Evolutionary conservation across 139 green algal species (phyloP).

Genomic region (Chlamydomonas incerta): DNA sequence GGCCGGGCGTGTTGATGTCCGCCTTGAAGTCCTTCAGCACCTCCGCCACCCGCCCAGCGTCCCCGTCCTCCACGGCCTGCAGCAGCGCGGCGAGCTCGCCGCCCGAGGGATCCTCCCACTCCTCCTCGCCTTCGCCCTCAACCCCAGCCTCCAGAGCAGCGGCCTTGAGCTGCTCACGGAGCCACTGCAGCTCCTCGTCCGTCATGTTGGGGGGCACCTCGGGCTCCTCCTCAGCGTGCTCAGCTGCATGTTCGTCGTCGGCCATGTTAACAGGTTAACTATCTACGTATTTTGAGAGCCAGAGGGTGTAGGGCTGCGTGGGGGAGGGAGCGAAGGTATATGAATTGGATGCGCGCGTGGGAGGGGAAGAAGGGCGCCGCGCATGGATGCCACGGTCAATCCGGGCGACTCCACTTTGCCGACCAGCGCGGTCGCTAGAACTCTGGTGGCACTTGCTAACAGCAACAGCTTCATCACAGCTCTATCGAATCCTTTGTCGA

Average conservation of each 20-base stretch:
- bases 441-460: too few species aligned
- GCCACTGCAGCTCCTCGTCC: constrained; percentile 20
- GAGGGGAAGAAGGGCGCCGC: too few species aligned
- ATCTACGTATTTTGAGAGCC: too few species aligned
- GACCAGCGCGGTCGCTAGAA: too few species aligned
- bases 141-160: not conserved
- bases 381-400: too few species aligned
- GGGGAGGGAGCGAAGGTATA: too few species aligned
- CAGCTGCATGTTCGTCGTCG: not conserved
- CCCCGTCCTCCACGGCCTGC: constrained; percentile 42
- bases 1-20: constrained; percentile 43
- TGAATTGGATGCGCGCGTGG: too few species aligned
- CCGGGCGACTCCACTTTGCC: too few species aligned
- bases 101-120: constrained; percentile 52
- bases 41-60: constrained; percentile 4
- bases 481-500: too few species aligned
- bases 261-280: too few species aligned
- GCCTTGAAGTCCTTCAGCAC: constrained; percentile 18
- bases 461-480: too few species aligned
- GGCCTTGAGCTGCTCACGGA: constrained; percentile 46
- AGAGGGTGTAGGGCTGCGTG: too few species aligned
- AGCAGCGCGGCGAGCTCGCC: constrained; percentile 41
- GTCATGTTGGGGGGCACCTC: not conserved
- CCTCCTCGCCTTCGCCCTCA: constrained; percentile 27
- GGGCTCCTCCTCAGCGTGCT: not conserved